Conservation (phyloP, 2,329 filamentous ascomycete genomes). For the Cyanodermella asteris region DNA sequence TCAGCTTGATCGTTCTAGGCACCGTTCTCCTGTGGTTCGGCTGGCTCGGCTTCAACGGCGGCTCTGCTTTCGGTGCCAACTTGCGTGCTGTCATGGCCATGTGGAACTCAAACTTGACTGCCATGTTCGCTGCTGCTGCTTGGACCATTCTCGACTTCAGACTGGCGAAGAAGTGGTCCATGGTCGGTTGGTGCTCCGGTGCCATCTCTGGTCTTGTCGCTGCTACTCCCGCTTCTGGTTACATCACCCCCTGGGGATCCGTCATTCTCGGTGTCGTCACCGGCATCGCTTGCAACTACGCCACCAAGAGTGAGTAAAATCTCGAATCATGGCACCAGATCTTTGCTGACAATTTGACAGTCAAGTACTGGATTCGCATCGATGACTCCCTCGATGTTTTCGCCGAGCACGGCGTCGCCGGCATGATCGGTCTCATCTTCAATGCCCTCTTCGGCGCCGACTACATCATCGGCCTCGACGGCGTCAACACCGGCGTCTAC, state of each 20-base stretch:
- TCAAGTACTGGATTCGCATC: constrained; percentile 54
- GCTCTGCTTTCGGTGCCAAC: constrained; percentile 83
- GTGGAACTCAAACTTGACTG: constrained; percentile 93
- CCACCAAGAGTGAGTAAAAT: constrained; percentile 53
- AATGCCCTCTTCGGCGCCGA: constrained; percentile 58
- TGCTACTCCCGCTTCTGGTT: constrained; percentile 67
- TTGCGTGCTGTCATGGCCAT: constrained; percentile 85
- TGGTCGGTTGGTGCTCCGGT: constrained; percentile 82
- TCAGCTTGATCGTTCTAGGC: constrained; percentile 86
- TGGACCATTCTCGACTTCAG: constrained; percentile 95
- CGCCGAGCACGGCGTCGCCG: constrained; percentile 69
- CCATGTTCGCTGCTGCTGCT: constrained; percentile 74
- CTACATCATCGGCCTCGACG: constrained; percentile 54
- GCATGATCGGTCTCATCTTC: constrained; percentile 57
- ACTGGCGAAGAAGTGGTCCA: constrained; percentile 82
- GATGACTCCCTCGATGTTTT: constrained; percentile 84
- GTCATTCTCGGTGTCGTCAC: constrained; percentile 38
- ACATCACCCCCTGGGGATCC: constrained; percentile 45
- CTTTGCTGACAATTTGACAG: constrained; percentile 13
- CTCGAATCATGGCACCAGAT: background rate
- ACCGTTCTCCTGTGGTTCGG: constrained; percentile 95
- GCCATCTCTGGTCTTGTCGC: constrained; percentile 71
- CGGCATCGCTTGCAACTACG: constrained; percentile 57
- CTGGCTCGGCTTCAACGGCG: constrained; percentile 97
- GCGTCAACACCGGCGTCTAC: constrained; percentile 29